These are phyloP conservation scores for Sporothrix humicola DNA, from an alignment of 2,329 filamentous ascomycete genomes.

Conservation along the genomic window DNA sequence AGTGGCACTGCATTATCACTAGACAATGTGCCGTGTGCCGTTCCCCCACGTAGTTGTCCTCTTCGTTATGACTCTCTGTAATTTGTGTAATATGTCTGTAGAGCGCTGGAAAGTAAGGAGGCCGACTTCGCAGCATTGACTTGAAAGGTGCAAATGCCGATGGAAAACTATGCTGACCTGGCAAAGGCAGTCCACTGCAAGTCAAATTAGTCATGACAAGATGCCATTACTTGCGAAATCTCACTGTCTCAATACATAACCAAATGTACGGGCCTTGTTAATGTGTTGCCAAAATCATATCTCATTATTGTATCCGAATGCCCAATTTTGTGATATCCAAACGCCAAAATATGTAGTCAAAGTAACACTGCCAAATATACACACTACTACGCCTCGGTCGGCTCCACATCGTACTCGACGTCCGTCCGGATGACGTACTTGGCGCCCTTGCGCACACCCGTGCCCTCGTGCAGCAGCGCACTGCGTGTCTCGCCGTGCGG, in stretches of 20 bases:
- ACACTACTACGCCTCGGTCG: neutral
- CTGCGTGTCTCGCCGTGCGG: constrained; percentile 71
- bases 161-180: too few relatives aligned
- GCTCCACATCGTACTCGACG: constrained; percentile 69
- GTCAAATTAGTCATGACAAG: too few relatives aligned
- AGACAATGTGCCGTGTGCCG: constrained; percentile 5
- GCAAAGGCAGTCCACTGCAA: too few relatives aligned
- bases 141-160: too few relatives aligned
- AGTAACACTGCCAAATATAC: neutral
- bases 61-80: neutral
- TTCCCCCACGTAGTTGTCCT: neutral
- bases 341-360: neutral
- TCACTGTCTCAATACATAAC: too few relatives aligned
- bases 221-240: too few relatives aligned
- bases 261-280: too few relatives aligned
- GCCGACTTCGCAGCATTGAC: too few relatives aligned
- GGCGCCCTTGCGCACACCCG: constrained; percentile 69
- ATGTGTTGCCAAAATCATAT: neutral
- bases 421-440: constrained; percentile 75
- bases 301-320: neutral
- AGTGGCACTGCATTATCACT: neutral
- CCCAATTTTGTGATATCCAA: neutral
- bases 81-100: neutral
- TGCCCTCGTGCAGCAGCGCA: constrained; percentile 71
- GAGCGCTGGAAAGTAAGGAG: too few relatives aligned